Evolutionary conservation across 2,329 filamentous ascomycete genomes (phyloP).

Genomic region (Erysiphe pulchra): DNA sequence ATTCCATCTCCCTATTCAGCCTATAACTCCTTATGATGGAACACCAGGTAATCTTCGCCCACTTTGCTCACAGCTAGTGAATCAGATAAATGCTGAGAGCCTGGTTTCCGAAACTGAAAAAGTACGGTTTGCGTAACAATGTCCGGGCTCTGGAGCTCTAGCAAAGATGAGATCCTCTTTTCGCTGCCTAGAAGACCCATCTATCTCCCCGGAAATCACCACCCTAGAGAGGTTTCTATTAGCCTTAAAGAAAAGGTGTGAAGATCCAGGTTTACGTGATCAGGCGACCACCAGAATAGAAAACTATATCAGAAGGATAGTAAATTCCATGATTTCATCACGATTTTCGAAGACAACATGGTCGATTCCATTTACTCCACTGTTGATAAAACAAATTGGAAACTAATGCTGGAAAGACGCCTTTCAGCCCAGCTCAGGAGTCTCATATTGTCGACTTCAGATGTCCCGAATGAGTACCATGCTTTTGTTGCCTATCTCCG

Average conservation of each 20-base stretch:
- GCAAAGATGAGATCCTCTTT: too few relatives aligned
- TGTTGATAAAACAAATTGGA: not conserved
- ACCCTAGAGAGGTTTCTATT: too few relatives aligned
- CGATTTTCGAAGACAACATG: not conserved
- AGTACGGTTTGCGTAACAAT: too few relatives aligned
- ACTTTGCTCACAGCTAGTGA: not conserved
- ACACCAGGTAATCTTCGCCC: not conserved
- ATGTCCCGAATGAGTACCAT: too few relatives aligned
- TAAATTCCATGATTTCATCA: not conserved
- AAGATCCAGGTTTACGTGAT: too few relatives aligned
- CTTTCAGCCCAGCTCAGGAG: not conserved
- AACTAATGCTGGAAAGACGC: not conserved
- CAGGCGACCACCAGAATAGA: not conserved
- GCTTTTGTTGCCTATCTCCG: too few relatives aligned
- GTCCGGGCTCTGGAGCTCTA: too few relatives aligned
- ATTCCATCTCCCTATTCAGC: not conserved
- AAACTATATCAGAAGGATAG: not conserved
- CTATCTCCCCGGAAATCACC: too few relatives aligned
- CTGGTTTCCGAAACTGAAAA: not conserved
- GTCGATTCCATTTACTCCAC: not conserved
- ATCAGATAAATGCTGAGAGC: not conserved
- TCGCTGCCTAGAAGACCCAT: too few relatives aligned
- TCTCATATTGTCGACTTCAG: not conserved
- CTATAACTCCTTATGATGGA: not conserved
- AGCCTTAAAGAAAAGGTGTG: too few relatives aligned